These are phyloP conservation scores for Fusarium neocosmosporiellum DNA, from an alignment of 2,329 filamentous ascomycete genomes.

Conservation along the genomic window DNA sequence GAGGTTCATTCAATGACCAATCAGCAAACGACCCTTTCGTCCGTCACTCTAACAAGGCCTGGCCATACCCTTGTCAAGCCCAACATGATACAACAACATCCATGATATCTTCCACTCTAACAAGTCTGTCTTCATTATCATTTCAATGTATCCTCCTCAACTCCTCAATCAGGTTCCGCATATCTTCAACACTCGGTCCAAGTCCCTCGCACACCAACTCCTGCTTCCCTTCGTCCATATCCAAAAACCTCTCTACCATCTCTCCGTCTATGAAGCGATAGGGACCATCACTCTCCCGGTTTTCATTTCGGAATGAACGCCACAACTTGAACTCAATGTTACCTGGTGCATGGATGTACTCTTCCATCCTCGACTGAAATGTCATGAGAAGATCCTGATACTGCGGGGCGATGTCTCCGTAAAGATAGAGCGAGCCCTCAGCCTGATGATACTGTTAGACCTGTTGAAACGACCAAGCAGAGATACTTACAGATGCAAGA, in stretches of 20 bases:
- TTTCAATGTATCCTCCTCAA: conserved; percentile 70
- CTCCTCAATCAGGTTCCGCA: conserved; percentile 71
- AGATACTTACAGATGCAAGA: conserved; percentile 78
- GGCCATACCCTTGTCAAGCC: neutral
- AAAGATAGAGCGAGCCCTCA: conserved; percentile 92
- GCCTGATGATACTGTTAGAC: conserved; percentile 63
- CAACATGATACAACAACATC: neutral
- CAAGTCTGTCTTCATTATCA: neutral
- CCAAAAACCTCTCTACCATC: conserved; percentile 85
- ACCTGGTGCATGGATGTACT: conserved; percentile 75
- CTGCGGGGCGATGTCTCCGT: conserved; percentile 78
- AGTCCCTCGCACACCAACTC: conserved; percentile 64
- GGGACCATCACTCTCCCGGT: conserved; percentile 80
- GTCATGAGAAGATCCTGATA: conserved; percentile 85
- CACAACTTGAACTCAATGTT: conserved; percentile 81
- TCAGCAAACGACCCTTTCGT: conserved; percentile 38
- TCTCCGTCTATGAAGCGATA: conserved; percentile 93
- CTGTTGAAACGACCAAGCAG: neutral
- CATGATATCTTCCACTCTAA: neutral
- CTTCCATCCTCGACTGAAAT: conserved; percentile 79
- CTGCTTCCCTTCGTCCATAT: conserved; percentile 71
- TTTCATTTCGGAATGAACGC: conserved; percentile 82
- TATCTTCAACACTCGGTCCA: conserved; percentile 71
- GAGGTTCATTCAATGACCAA: conserved; percentile 32
- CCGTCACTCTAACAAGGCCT: conserved; percentile 25